Conservation (phyloP, 2,329 filamentous ascomycete genomes). For the Thelonectria rubi region DNA sequence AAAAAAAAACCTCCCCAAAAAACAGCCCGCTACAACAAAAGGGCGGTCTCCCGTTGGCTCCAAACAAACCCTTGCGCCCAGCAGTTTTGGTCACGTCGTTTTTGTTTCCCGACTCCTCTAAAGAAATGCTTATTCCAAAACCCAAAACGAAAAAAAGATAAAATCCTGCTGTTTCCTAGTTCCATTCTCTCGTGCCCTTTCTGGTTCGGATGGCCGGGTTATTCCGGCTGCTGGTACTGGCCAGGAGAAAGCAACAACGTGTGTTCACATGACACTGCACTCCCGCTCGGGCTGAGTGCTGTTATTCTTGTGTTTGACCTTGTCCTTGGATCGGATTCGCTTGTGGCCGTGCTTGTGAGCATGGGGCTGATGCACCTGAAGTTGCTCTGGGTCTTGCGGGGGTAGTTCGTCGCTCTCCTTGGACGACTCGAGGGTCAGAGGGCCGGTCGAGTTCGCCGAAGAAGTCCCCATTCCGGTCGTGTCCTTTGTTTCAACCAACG, state of each 20-base stretch:
- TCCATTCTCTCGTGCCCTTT: not conserved
- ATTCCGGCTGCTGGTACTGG: constrained; percentile 2
- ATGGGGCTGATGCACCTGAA: constrained; percentile 31
- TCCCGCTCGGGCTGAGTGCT: constrained; percentile 56
- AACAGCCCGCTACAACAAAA: not conserved
- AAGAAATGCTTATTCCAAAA: constrained; percentile 25
- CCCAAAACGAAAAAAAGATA: constrained; percentile 11
- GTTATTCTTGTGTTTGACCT: constrained; percentile 47
- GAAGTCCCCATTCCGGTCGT: constrained; percentile 39
- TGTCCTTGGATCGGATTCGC: constrained; percentile 51
- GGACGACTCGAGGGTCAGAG: constrained; percentile 38
- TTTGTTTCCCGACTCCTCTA: constrained; percentile 21
- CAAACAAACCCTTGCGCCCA: not conserved
- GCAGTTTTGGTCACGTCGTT: not conserved
- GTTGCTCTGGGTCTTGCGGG: constrained; percentile 37
- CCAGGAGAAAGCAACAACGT: not conserved
- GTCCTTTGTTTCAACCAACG: constrained; percentile 35
- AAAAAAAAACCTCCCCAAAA: no score
- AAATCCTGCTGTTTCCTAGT: constrained; percentile 4
- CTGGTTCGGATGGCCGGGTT: not conserved
- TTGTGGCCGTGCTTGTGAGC: constrained; percentile 48
- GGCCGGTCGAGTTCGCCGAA: constrained; percentile 39
- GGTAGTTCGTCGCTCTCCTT: constrained; percentile 36
- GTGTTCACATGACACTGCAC: constrained; percentile 57
- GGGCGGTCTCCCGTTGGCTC: not conserved